phyloP scores from a whole-genome alignment of 768 basidiomycete species.

The Naematelia aurantialba region DNA sequence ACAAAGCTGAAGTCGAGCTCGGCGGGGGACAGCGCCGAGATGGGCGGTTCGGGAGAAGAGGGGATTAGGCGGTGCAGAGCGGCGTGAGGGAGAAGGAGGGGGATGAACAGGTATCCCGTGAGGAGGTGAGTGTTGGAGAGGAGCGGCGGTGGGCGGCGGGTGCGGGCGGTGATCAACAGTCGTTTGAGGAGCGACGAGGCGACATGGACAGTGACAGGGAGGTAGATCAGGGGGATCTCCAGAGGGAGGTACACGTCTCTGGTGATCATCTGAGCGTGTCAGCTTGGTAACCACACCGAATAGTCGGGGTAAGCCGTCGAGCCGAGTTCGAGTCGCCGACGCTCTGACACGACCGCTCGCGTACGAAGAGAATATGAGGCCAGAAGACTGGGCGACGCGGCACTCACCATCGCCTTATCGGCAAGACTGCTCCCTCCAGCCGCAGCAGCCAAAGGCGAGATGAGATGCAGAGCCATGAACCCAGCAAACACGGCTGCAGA shows the following conservation, averaged over 20 bases:
- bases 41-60: conserved; percentile 54
- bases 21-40: conserved; percentile 63
- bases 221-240: conserved; percentile 66
- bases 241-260: conserved; percentile 78
- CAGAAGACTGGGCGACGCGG: not conserved
- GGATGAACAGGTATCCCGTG: conserved; percentile 63
- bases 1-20: conserved; percentile 82
- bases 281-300: not conserved
- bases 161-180: conserved; percentile 53
- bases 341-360: no score
- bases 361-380: not conserved
- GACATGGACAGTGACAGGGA: conserved; percentile 65
- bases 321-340: no score
- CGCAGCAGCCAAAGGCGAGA: conserved; percentile 68
- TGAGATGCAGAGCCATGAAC: conserved; percentile 74
- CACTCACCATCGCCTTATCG: conserved; percentile 70
- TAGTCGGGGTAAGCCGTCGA: no score
- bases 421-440: conserved; percentile 66
- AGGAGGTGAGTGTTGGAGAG: conserved; percentile 54
- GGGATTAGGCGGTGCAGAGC: conserved; percentile 65
- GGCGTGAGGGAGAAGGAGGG: conserved; percentile 65
- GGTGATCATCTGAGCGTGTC: conserved; percentile 63
- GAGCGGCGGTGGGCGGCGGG: conserved; percentile 46
- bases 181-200: conserved; percentile 62
- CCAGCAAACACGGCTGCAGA: conserved; percentile 72